These are phyloP conservation scores for Backusella tarrabulga DNA, from an alignment of 192 early-diverging fungal species.

Conservation along the genomic window DNA sequence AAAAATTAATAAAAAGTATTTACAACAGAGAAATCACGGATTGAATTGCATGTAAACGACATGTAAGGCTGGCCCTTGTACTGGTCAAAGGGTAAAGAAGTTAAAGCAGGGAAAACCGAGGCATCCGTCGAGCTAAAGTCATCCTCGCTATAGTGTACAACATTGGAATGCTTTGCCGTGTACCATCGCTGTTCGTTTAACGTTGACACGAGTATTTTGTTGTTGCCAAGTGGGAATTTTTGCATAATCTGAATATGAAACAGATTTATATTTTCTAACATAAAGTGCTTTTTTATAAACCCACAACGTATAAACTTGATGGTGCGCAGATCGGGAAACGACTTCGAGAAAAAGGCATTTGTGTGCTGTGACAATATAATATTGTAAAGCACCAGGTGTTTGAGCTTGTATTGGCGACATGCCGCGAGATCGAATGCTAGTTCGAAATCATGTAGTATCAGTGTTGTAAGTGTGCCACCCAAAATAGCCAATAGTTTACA, in stretches of 20 bases:
- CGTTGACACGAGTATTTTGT: neutral
- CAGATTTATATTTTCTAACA: neutral
- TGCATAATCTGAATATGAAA: slow-evolving; percentile 3
- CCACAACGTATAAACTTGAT: neutral
- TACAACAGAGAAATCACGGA: neutral
- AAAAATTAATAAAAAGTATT: neutral
- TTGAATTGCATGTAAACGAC: neutral
- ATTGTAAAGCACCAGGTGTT: neutral
- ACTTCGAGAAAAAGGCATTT: neutral
- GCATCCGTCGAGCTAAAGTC: neutral
- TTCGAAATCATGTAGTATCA: neutral
- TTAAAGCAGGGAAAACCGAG: neutral
- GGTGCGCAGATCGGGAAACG: neutral
- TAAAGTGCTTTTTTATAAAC: neutral
- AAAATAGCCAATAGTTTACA: neutral
- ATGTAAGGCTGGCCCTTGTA: neutral
- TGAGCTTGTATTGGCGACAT: neutral
- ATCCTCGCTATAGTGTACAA: neutral
- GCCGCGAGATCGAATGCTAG: neutral
- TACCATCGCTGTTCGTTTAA: neutral
- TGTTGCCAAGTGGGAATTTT: slow-evolving; percentile 1
- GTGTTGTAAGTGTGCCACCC: neutral
- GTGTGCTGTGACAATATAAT: neutral
- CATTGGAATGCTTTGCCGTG: neutral
- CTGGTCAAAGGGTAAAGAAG: neutral